Conservation (phyloP, 805 yeast species). For the Tetrapisispora phaffii region DNA sequence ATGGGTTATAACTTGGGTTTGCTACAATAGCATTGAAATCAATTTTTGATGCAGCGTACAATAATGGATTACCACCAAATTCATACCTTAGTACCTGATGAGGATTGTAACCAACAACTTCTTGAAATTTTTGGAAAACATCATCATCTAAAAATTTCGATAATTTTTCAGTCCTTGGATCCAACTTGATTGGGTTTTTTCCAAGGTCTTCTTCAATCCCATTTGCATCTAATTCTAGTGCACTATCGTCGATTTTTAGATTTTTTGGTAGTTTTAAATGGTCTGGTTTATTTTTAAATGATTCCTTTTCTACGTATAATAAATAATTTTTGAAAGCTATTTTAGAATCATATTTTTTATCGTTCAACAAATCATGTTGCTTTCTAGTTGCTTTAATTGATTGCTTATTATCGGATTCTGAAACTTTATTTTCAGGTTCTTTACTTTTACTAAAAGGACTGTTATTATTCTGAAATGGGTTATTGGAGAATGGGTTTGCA, state of each 20-base stretch:
- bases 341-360: constrained; percentile 13
- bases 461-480: constrained; percentile 30
- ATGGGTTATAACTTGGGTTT: constrained; percentile 49
- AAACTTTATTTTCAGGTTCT: background rate
- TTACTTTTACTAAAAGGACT: constrained; percentile 16
- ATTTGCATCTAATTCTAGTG: constrained; percentile 36
- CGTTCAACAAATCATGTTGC: constrained; percentile 20
- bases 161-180: constrained; percentile 39
- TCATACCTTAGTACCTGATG: constrained; percentile 81
- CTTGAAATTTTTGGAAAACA: constrained; percentile 69
- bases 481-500: constrained; percentile 24
- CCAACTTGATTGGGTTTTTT: constrained; percentile 23
- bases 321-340: constrained; percentile 51
- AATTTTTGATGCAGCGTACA: constrained; percentile 47
- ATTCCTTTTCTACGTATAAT: constrained; percentile 65
- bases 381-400: constrained; percentile 31
- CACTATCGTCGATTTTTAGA: constrained; percentile 42
- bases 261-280: constrained; percentile 41
- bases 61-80: constrained; percentile 64
- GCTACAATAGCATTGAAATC: constrained; percentile 38
- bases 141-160: constrained; percentile 59
- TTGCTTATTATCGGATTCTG: constrained; percentile 5
- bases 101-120: constrained; percentile 70
- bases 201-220: constrained; percentile 19
- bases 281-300: constrained; percentile 42